These are phyloP conservation scores for Sporothrix dimorphospora DNA, from an alignment of 2,329 filamentous ascomycete species.

Conservation along the genomic window DNA sequence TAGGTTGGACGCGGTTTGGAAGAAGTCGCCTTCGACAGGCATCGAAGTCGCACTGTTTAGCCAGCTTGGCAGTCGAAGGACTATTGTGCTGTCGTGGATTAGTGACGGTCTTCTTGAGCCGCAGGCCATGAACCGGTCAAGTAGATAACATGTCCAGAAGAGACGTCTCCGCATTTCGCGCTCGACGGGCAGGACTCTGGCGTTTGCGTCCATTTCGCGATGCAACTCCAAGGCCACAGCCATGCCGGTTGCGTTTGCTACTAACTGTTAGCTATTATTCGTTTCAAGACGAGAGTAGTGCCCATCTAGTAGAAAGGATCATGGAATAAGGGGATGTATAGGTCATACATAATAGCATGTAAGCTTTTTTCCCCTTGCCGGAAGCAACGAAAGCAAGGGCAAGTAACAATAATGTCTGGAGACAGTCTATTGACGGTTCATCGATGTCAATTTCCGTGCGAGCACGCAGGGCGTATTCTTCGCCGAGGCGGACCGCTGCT, in stretches of 20 bases:
- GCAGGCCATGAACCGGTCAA: conserved; percentile 81
- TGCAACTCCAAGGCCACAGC: conserved; percentile 80
- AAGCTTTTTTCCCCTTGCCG: conserved; percentile 81
- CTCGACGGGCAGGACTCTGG: conserved; percentile 67
- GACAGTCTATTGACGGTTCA: conserved; percentile 75
- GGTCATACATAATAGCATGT: conserved; percentile 77
- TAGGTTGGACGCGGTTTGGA: conserved; percentile 76
- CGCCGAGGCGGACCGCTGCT: conserved; percentile 67
- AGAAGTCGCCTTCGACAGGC: conserved; percentile 76
- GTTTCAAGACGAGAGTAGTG: background rate
- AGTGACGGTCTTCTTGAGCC: conserved; percentile 83
- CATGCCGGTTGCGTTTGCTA: conserved; percentile 79
- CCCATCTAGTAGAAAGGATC: background rate
- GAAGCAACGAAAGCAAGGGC: conserved; percentile 75
- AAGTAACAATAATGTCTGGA: conserved; percentile 76
- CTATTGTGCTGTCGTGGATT: conserved; percentile 74
- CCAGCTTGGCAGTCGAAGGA: conserved; percentile 77
- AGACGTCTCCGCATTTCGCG: conserved; percentile 76
- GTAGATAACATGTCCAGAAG: conserved; percentile 87
- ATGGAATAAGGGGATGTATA: no score
- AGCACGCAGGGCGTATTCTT: conserved; percentile 73
- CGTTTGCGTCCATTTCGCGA: conserved; percentile 68
- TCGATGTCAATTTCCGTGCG: conserved; percentile 75
- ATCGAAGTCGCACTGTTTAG: conserved; percentile 62
- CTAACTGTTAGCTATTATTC: conserved; percentile 41